Conservation (phyloP, 2,329 filamentous ascomycete genomes). For the Zymoseptoria crescenta region DNA sequence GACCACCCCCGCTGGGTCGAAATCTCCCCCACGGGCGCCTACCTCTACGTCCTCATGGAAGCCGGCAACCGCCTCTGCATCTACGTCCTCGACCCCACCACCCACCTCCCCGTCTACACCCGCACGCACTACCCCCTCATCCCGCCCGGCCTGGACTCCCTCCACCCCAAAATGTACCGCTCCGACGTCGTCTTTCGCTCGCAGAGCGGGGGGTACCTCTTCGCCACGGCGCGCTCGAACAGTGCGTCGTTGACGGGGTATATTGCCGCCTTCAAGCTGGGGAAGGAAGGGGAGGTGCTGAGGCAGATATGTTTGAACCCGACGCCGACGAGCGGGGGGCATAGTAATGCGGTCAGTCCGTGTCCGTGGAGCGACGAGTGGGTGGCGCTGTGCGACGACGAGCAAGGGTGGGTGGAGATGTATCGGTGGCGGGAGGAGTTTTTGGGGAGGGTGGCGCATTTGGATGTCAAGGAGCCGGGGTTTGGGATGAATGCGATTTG, state of each 20-base stretch:
- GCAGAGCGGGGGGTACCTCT: slow-evolving; percentile 64
- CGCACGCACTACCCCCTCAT: slow-evolving; percentile 70
- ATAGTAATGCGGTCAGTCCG: slow-evolving; percentile 80
- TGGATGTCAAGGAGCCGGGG: slow-evolving; percentile 75
- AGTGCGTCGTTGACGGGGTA: slow-evolving; percentile 70
- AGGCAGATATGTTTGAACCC: slow-evolving; percentile 72
- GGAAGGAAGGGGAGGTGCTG: slow-evolving; percentile 60
- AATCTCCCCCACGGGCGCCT: slow-evolving; percentile 68
- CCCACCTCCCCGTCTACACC: slow-evolving; percentile 71
- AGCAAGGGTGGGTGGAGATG: slow-evolving; percentile 79
- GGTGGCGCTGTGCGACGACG: slow-evolving; percentile 83
- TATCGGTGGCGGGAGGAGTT: slow-evolving; percentile 82
- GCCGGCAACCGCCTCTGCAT: slow-evolving; percentile 77
- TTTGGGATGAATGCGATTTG: slow-evolving; percentile 97
- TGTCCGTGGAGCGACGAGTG: slow-evolving; percentile 81
- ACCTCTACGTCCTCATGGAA: slow-evolving; percentile 83
- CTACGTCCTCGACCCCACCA: slow-evolving; percentile 68
- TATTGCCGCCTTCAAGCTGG: slow-evolving; percentile 69
- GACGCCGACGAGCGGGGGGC: slow-evolving; percentile 78
- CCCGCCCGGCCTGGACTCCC: slow-evolving; percentile 56
- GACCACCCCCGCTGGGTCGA: slow-evolving; percentile 88
- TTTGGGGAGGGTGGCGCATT: slow-evolving; percentile 65
- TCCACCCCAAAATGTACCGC: slow-evolving; percentile 62
- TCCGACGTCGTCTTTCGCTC: slow-evolving; percentile 75
- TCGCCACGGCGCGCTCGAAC: slow-evolving; percentile 77